A percentile compares a stretch with the other conserved stretches of the same genome.
Evolutionary conservation across 805 yeast genomes (phyloP).

Genomic region (Barnettozyma salicaria): DNA sequence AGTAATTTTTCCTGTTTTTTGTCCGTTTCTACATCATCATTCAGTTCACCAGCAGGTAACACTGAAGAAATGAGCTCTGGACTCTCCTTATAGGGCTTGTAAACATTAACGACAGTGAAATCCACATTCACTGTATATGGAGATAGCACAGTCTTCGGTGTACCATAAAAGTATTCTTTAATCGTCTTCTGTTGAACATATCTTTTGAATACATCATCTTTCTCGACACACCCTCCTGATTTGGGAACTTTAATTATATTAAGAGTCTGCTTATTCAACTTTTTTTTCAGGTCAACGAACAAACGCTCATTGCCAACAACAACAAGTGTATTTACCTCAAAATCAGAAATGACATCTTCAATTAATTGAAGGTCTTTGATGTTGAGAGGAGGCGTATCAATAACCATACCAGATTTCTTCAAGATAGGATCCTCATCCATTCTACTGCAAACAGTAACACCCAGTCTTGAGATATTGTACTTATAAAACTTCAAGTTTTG

Average conservation of each 20-base stretch:
- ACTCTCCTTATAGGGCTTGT: conserved; percentile 39
- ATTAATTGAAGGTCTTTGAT: conserved; percentile 46
- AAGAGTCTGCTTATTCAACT: conserved; percentile 31
- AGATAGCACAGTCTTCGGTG: conserved; percentile 54
- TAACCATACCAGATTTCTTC: conserved; percentile 49
- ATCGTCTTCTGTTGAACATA: conserved; percentile 70
- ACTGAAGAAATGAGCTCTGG: conserved; percentile 20
- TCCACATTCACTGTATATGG: conserved; percentile 83
- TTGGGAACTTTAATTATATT: conserved; percentile 52
- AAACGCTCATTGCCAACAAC: conserved; percentile 76
- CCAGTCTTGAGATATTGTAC: conserved; percentile 26
- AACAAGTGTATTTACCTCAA: conserved; percentile 51
- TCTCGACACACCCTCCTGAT: conserved; percentile 72
- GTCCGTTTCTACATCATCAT: conserved; percentile 22
- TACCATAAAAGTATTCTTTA: conserved; percentile 87
- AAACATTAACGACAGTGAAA: conserved; percentile 52
- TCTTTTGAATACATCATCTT: conserved; percentile 63
- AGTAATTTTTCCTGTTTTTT: conserved; percentile 15
- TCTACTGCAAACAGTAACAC: conserved; percentile 35
- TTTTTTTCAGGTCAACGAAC: conserved; percentile 54
- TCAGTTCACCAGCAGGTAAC: conserved; percentile 26
- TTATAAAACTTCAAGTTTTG: conserved; percentile 40
- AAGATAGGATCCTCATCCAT: conserved; percentile 43
- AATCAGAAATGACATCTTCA: conserved; percentile 51
- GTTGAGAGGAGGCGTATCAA: conserved; percentile 68